Conservation (phyloP, 2,329 filamentous ascomycete genomes). For the Cladosporium sp. region DNA sequence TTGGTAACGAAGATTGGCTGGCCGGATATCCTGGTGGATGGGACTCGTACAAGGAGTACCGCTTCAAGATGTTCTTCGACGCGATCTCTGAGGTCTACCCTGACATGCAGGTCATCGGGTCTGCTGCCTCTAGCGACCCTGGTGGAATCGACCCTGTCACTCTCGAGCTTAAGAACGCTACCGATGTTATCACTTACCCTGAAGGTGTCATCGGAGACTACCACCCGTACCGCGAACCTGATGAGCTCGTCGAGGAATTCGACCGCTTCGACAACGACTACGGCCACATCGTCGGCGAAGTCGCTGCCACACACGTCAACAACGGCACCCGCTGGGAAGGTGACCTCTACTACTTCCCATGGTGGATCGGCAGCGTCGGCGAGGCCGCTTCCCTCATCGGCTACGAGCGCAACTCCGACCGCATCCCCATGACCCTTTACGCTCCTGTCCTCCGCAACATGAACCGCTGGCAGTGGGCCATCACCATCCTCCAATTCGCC, state of each 20-base stretch:
- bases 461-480: conserved; percentile 23
- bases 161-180: conserved; percentile 10
- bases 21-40: conserved; percentile 23
- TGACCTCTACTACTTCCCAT: conserved; percentile 17
- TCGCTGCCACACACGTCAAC: conserved; percentile 45
- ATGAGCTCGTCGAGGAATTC: conserved; percentile 17
- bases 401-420: conserved; percentile 59
- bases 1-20: conserved; percentile 63
- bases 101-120: conserved; percentile 52
- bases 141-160: conserved; percentile 14
- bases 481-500: conserved; percentile 36
- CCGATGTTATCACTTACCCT: conserved; percentile 14
- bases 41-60: conserved; percentile 37
- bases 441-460: conserved; percentile 25
- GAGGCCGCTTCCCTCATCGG: conserved; percentile 62
- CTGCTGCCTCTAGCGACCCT: conserved; percentile 23
- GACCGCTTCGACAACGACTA: conserved; percentile 42
- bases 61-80: conserved; percentile 56
- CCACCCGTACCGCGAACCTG: conserved; percentile 22
- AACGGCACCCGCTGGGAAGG: conserved; percentile 48
- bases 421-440: conserved; percentile 50
- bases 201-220: conserved; percentile 17
- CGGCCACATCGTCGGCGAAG: conserved; percentile 15
- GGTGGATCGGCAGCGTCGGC: conserved; percentile 53
- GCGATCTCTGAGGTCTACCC: conserved; percentile 54